Base-by-base conservation (phyloP, 495 filamentous ascomycete species). In the Parmelia sp. region DNA sequence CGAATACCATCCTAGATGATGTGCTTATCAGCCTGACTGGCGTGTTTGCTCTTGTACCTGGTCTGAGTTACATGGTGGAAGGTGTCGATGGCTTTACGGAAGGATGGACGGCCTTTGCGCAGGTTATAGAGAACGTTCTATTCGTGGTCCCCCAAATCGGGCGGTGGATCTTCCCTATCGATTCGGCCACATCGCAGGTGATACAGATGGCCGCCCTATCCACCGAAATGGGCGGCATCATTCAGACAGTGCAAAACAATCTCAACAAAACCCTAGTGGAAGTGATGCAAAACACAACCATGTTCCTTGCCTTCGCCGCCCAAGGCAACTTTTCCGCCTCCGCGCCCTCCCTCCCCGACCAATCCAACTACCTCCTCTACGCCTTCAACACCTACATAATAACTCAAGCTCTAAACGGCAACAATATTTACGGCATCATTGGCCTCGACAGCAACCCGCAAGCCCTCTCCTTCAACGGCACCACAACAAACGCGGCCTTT, bases 381-480 rank as follows among this genome's bases (percentile, higher is more conserved):
- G 66, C 49, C 29, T 66, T 69, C 60, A 69, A 69, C 27, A 69
- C 66, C 33, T 69, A 69, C 60, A 27, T 69, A 9, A 62, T 69
- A 35, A 60, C 63, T 27, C 49, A 65, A 40, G 27, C 59, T 11
- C 63, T 69, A 0, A 40, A 8, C 12, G 63, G 66, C 36, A 69
- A 69, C 36, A 53, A 66, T 17, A 27, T 66, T 29, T 58, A 66
- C 37, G 66, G 63, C 33, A 57, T 65, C 45, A 42, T 63, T 42
- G 66, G 58, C 23, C 44, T 44, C n/a, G 57, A 66, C 31, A 69
- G 63, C 23, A 61, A 60, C 23, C 55, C 62, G 12, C 64, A 66
- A n/a, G 23, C 37, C 8, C 64, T 69, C 12, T 60, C 67, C 25
- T 63, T 65, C 33, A 69, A 64, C 61, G 64, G 67, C 31, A 66